These are phyloP conservation scores for Hypericum androsaemum DNA, from an alignment of 345 rosid genomes.

Conservation along the genomic window DNA sequence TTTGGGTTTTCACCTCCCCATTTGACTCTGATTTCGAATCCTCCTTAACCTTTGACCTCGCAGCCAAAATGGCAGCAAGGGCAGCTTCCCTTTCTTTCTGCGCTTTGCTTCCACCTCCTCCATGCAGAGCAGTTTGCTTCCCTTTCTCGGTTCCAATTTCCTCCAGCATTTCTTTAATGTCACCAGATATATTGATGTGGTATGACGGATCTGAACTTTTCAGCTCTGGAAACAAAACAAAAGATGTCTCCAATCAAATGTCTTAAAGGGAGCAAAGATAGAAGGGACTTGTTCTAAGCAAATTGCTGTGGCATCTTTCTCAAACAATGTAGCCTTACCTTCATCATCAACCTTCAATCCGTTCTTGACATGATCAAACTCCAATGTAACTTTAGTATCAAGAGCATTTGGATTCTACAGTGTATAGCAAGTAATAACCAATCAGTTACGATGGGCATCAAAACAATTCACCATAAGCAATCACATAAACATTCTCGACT, in stretches of 20 bases:
- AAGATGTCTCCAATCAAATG: constrained; percentile 3
- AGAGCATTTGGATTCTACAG: constrained; percentile 74
- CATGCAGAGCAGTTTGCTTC: constrained; percentile 67
- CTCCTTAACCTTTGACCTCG: constrained; percentile 65
- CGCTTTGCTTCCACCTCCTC: constrained; percentile 94
- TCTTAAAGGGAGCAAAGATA: constrained; percentile 4
- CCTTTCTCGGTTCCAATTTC: constrained; percentile 95
- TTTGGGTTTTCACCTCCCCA: constrained; percentile 38
- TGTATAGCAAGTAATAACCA: background rate
- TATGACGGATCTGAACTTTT: constrained; percentile 58
- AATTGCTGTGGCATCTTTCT: background rate
- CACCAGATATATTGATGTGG: constrained; percentile 67
- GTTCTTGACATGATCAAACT: constrained; percentile 84
- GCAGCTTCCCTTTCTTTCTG: constrained; percentile 94
- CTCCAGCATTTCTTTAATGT: constrained; percentile 77
- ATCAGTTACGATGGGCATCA: constrained; percentile 6
- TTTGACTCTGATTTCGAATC: constrained; percentile 42
- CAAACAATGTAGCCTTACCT: constrained; percentile 32
- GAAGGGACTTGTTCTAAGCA: constrained; percentile 6
- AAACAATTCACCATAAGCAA: background rate
- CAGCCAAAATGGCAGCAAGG: constrained; percentile 68
- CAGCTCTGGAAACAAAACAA: constrained; percentile 31
- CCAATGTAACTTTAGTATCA: constrained; percentile 52
- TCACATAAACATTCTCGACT: constrained; percentile 3
- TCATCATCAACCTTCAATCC: constrained; percentile 72